A percentile compares a stretch with the other conserved stretches of the same genome.
Evolutionary conservation across 257 asterid genomes (phyloP).

Genomic region (Misopates orontium): DNA sequence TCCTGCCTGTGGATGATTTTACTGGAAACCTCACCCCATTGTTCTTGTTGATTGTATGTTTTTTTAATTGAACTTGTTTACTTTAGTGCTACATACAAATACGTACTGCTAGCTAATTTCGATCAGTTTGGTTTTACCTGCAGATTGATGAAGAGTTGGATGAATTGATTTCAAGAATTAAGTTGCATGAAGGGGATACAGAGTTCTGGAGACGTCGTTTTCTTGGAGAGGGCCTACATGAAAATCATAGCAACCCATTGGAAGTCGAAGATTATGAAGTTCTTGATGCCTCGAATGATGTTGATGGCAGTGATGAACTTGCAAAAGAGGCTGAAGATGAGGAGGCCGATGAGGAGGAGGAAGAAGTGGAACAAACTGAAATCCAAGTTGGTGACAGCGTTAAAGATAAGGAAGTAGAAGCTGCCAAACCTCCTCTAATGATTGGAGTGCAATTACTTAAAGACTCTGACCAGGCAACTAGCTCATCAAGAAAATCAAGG

Average conservation of each 20-base stretch:
- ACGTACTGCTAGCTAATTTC: constrained; percentile 20
- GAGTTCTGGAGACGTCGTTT: constrained; percentile 97
- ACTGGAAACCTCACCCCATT: constrained; percentile 1
- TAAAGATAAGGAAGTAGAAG: constrained; percentile 75
- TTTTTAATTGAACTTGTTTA: constrained; percentile 3
- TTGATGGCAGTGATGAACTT: constrained; percentile 64
- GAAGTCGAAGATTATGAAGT: constrained; percentile 52
- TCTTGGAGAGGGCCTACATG: constrained; percentile 84
- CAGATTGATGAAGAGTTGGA: constrained; percentile 95
- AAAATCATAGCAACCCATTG: constrained; percentile 54
- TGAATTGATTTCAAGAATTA: constrained; percentile 84
- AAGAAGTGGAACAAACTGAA: constrained; percentile 77
- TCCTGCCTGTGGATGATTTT: constrained; percentile 6
- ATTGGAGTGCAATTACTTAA: constrained; percentile 91
- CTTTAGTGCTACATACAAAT: constrained; percentile 8
- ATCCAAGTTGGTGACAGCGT: constrained; percentile 69
- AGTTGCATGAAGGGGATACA: constrained; percentile 92
- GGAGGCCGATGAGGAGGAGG: constrained; percentile 72
- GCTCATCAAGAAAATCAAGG: constrained; percentile 74
- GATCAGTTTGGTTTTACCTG: constrained; percentile 9
- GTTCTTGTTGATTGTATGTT: background rate
- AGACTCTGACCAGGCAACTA: constrained; percentile 71
- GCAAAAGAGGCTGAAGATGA: constrained; percentile 72
- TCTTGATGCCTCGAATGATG: constrained; percentile 60
- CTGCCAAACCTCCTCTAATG: constrained; percentile 89